Evolutionary conservation across 768 basidiomycete species (phyloP), one percentile per base, ranked within the genome.

Genomic region (Rhizopogon vinicolor): DNA sequence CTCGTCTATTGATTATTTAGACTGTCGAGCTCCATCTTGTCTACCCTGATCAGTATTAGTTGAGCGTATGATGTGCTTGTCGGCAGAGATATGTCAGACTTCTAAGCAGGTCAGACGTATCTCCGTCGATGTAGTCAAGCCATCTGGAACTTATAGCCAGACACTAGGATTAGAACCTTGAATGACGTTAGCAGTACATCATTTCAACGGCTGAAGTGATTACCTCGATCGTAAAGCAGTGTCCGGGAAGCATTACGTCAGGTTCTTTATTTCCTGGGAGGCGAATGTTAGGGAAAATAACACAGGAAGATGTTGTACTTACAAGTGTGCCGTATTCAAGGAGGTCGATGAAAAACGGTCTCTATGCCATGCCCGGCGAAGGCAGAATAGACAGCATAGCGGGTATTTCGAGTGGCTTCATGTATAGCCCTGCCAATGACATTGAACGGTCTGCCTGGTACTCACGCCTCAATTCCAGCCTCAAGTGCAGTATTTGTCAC

Each of bases 191-290:
- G 25, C 5, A 19, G 42, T 4, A 37, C 7, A 41, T 10, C n/a
- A 18, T 5, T 14, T 5, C 13, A 12, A 51, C 73, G 18, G 18
- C 8, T 16, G 14, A 35, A 3, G 7, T 35, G 46, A 9, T 14
- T 55, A 86, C 91, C 79, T 97, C 94, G 41, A 97, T 93, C 0
- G 94, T 96, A 63, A 97, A 96, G 64, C 91, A 92, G 66, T 96
- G 85, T 0, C 94, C 93, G 0, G 87, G 87, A 50, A 69, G 66
- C 93, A 97, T 95, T 16, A 78, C 65, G 0, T 85, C 93, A 2
- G 89, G 87, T 57, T 92, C 91, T 19, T 89, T 83, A 58, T 95
- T 95, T 51, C 79, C 93, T 93, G 58, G 16, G 48, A 14, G 12
- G 12, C 13, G 52, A 8, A 35, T 29, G 8, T 55, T 29, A 35